A percentile compares a stretch with the other conserved stretches of the same genome.
Conservation (phyloP, 148 eudicot genomes). For the Bassia scoparia region DNA sequence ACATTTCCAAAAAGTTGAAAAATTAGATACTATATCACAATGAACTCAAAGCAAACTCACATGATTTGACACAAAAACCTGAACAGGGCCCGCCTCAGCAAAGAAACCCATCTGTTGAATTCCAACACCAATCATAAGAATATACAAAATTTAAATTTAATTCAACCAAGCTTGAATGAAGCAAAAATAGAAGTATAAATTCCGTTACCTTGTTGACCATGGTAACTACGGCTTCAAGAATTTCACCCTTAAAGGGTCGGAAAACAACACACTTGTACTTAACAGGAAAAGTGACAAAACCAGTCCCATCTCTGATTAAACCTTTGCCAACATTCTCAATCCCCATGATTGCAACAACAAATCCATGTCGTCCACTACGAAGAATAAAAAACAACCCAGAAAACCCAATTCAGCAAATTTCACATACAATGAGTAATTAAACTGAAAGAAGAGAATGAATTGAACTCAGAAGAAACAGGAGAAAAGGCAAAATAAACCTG, state of each 20-base stretch:
- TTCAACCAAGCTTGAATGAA: neutral
- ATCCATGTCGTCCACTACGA: constrained; percentile 84
- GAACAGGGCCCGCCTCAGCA: constrained; percentile 96
- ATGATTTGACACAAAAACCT: constrained; percentile 89
- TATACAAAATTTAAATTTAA: neutral
- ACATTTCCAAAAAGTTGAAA: neutral
- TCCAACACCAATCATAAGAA: constrained; percentile 8
- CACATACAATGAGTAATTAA: neutral
- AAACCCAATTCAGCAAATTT: constrained; percentile 15
- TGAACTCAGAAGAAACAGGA: neutral
- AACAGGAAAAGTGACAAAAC: constrained; percentile 87
- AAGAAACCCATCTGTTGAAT: constrained; percentile 91
- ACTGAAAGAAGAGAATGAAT: neutral
- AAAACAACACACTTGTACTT: constrained; percentile 91
- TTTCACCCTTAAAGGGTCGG: constrained; percentile 92
- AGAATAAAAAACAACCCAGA: neutral
- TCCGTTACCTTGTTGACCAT: constrained; percentile 83
- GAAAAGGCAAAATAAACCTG: constrained; percentile 40
- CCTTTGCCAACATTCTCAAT: constrained; percentile 89
- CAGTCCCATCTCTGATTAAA: constrained; percentile 84
- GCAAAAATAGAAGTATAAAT: neutral
- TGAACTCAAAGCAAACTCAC: constrained; percentile 40
- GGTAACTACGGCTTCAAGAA: constrained; percentile 91
- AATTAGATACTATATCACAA: neutral
- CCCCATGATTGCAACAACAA: constrained; percentile 87